These are phyloP conservation scores for Anaeromyces robustus DNA, from an alignment of 192 early-diverging fungal species.

Conservation along the genomic window DNA sequence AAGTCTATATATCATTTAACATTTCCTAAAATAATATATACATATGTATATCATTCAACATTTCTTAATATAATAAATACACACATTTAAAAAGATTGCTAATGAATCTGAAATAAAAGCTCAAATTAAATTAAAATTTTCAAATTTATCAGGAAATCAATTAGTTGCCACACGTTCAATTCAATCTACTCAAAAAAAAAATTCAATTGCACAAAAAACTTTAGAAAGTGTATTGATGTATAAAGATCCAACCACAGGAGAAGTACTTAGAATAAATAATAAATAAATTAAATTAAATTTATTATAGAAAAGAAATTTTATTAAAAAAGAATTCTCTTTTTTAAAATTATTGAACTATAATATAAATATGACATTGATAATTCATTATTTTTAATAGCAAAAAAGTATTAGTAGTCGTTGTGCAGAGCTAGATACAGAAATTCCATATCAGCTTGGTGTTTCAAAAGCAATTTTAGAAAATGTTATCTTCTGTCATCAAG, in stretches of 20 bases:
- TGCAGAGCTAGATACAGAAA: slow-evolving; percentile 68
- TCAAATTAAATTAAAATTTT: slow-evolving; percentile 77
- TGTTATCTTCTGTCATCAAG: slow-evolving; percentile 98
- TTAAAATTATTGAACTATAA: too few relatives aligned
- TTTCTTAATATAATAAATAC: too few relatives aligned
- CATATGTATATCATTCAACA: too few relatives aligned
- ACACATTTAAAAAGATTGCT: slow-evolving; percentile 39
- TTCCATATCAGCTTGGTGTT: slow-evolving; percentile 77
- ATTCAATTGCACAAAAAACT: slow-evolving; percentile 42
- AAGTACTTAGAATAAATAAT: too few relatives aligned
- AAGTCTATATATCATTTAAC: too few relatives aligned
- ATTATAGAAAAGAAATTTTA: neutral
- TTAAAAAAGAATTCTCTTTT: slow-evolving; percentile 11
- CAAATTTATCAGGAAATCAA: slow-evolving; percentile 51
- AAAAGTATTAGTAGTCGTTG: slow-evolving; percentile 63
- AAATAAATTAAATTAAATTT: too few relatives aligned
- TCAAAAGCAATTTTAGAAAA: slow-evolving; percentile 84
- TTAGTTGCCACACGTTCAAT: slow-evolving; percentile 67
- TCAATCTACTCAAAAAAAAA: slow-evolving; percentile 51
- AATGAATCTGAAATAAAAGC: slow-evolving; percentile 71
- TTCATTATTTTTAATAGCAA: slow-evolving; percentile 2
- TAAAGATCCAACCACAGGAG: slow-evolving; percentile 31
- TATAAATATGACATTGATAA: neutral
- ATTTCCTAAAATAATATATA: too few relatives aligned
- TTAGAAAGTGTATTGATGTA: slow-evolving; percentile 59